Evolutionary conservation across 2,329 filamentous ascomycete species (phyloP).

Genomic region (Ophiosphaerella herpotricha): DNA sequence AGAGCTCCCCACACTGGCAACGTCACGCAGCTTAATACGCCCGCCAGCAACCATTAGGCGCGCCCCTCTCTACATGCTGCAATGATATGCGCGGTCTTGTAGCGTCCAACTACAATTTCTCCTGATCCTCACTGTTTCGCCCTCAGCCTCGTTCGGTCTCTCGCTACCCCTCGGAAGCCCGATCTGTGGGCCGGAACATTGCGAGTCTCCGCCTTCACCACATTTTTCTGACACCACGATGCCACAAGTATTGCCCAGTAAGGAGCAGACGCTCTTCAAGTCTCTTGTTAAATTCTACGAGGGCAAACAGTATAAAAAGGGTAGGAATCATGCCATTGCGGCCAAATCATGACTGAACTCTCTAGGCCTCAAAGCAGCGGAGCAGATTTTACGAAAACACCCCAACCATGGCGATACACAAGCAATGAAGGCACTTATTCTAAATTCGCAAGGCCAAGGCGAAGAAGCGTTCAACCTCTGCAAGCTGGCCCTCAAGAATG

Average conservation of each 20-base stretch:
- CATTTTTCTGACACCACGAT: constrained; percentile 51
- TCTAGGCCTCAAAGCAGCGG: constrained; percentile 85
- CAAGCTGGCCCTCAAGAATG: constrained; percentile 88
- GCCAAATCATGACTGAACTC: constrained; percentile 26
- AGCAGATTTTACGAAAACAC: constrained; percentile 93
- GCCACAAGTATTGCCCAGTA: constrained; percentile 77
- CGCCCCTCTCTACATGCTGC: constrained; percentile 7
- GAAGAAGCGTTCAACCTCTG: constrained; percentile 93
- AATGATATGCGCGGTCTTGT: constrained; percentile 14
- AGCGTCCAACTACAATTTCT: constrained; percentile 5
- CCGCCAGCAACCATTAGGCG: constrained; percentile 6
- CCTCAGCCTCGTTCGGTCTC: constrained; percentile 5
- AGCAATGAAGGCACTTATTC: constrained; percentile 97
- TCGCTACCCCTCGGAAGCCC: constrained; percentile 15
- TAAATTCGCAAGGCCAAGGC: constrained; percentile 88
- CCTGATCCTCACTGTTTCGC: not conserved
- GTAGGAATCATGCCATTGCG: constrained; percentile 43
- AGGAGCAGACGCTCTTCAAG: constrained; percentile 92
- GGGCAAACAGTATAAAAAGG: constrained; percentile 96
- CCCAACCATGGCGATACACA: constrained; percentile 97
- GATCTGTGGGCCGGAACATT: constrained; percentile 13
- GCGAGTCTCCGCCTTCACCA: constrained; percentile 8
- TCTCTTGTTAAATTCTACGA: constrained; percentile 96
- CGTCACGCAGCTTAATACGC: constrained; percentile 20
- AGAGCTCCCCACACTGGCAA: constrained; percentile 38